A percentile compares a stretch with the other conserved stretches of the same genome.
Evolutionary conservation across 768 basidiomycete species (phyloP).

Genomic region (Peribolospora baueri): DNA sequence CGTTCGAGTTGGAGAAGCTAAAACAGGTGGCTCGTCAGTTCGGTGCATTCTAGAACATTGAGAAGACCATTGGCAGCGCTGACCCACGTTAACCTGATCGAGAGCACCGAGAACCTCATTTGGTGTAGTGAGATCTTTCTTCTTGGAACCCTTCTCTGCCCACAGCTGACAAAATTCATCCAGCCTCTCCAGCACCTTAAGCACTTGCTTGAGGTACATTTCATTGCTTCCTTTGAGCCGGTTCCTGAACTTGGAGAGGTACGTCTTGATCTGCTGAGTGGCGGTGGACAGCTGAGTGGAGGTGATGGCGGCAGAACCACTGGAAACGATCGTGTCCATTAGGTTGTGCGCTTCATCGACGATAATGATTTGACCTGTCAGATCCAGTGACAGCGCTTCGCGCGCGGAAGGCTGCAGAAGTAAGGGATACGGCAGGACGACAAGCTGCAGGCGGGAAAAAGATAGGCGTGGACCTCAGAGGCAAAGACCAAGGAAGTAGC

Average conservation of each 20-base stretch:
- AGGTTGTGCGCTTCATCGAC: conserved; percentile 81
- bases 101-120: conserved; percentile 40
- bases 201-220: conserved; percentile 54
- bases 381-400: conserved; percentile 19
- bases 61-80: conserved; percentile 8
- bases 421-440: conserved; percentile 79
- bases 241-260: conserved; percentile 52
- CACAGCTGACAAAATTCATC: conserved; percentile 3
- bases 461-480: conserved; percentile 7
- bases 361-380: conserved; percentile 61
- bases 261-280: conserved; percentile 47
- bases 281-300: conserved; percentile 34
- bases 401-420: conserved; percentile 20
- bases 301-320: conserved; percentile 49
- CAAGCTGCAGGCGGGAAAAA: conserved; percentile 28
- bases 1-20: conserved; percentile 21
- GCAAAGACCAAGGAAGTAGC: conserved; percentile 59
- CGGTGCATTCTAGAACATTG: too few species aligned
- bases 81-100: conserved; percentile 24
- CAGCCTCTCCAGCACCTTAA: conserved; percentile 30
- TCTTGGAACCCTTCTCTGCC: conserved; percentile 15
- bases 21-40: too few species aligned
- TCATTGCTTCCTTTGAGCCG: conserved; percentile 47
- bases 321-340: conserved; percentile 43
- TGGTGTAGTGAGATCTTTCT: conserved; percentile 41